Evolutionary conservation across 2,329 filamentous ascomycete genomes (phyloP), one percentile per base, ranked within the genome.

Genomic region (Diatrype stigma): DNA sequence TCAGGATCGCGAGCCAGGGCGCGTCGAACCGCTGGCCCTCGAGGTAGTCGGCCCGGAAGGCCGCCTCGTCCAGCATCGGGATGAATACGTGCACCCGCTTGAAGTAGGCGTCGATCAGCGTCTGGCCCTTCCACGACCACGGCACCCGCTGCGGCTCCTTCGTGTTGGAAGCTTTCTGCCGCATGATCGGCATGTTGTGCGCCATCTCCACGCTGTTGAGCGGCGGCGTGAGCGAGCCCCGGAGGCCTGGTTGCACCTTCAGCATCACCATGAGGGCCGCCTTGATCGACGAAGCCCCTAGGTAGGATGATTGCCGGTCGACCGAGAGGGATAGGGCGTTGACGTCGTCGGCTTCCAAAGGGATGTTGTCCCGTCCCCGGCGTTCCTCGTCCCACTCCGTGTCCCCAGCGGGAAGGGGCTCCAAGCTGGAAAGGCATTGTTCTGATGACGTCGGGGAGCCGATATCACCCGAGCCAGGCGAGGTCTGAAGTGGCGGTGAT

Each of bases 231-330:
- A 79, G 69, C 0, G 72, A 72, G 55, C 67, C 71, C 32, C 71
- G 65, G 3, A 80, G 71, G 21, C 70, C 71, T 0, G 76, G 77
- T 51, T 79, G 76, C 7, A 79, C 74, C 60, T 78, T 79, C 56
- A 79, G 71, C 76, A 90, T 89, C 45, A 89, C 86, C 70, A 87
- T 82, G 34, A 90, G 74, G 1, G 86, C 86, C 1, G 86, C 86
- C 61, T 87, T 87, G 62, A 90, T 86, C 6, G 86, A 90, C 0
- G 87, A 90, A 16, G 87, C 84, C 1, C 86, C 86, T 3, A 90
- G 73, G 60, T 90, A 90, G 2, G 86, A 80, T 3, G 75, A 69
- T 57, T 83, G 80, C 42, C 84, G 79, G 51, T 87, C 80, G 6
- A 78, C 70, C 2, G 72, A 70, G 32, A 78, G 78, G 63, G 85